Base-by-base conservation (phyloP, 2,329 filamentous ascomycete species). In the Ambrosiella xylebori region DNA sequence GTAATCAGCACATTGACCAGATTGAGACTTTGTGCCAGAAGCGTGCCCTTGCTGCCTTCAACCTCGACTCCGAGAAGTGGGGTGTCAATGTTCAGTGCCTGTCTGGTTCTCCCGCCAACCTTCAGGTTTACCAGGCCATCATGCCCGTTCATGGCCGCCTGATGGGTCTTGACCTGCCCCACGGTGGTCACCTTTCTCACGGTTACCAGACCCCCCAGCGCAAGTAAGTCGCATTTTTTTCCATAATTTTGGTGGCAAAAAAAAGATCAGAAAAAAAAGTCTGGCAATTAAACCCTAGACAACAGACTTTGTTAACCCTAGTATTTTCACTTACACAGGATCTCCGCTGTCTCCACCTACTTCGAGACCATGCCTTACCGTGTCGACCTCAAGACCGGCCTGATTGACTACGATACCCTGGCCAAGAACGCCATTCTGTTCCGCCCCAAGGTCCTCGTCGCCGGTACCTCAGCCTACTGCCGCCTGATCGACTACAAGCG, bases 291-390 rank as follows among this genome's bases (percentile, higher is more conserved):
- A 3, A 17, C n/a, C n/a, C n/a, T 47, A 17, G 7, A 8, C 44
- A 47, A 13, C 44, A 47, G 44, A 27, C 4, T 13, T n/a, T 15
- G 44, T 15, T 47, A 47, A 47, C n/a, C 7, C 3, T 27, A 35
- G 7, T 11, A 12, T 27, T 58, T 41, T 39, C 35, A 13, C 9
- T 52, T 36, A 36, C 1, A 2, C 35, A 84, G 78, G 76, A 98
- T 98, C 72, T 97, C 91, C 58, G 89, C 89, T 61, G 86, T 98
- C 66, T 97, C 91, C 44, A 97, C 91, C 68, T 98, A 98, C 81
- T 98, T 97, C 70, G 91, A 98, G 79, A 98, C 93, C 61, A 85
- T 98, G 74, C 93, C 93, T 58, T 98, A 98, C 79, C 84, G 89
- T 62, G 85, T 97, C 63, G 78, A 93, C 71, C 79, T 87, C 65